Conservation (phyloP, 2,329 filamentous ascomycete species). For the Drechslerella coelobrocha region DNA sequence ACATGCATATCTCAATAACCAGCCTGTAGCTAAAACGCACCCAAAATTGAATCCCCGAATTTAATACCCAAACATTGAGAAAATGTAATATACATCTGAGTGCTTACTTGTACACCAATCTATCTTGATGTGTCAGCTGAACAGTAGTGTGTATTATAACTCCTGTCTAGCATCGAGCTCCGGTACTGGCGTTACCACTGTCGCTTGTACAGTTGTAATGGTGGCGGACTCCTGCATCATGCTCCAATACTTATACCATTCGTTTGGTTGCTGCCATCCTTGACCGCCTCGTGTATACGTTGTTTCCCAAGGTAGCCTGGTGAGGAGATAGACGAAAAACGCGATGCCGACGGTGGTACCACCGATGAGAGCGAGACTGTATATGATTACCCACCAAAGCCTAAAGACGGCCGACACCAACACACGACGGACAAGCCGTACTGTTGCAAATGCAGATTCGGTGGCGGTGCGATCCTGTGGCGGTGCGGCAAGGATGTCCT, state of each 20-base stretch:
- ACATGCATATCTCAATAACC: too few species aligned
- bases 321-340: constrained; percentile 18
- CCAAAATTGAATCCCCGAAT: too few species aligned
- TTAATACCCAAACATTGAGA: too few species aligned
- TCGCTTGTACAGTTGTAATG: constrained; percentile 18
- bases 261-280: constrained; percentile 26
- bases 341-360: constrained; percentile 25
- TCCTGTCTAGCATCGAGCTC: constrained; percentile 38
- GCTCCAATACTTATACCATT: constrained; percentile 42
- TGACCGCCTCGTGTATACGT: constrained; percentile 24
- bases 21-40: too few species aligned
- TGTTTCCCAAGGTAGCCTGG: constrained; percentile 30
- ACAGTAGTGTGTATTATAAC: constrained; percentile 4
- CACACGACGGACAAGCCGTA: constrained; percentile 18
- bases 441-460: constrained; percentile 30
- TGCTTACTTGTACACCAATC: too few species aligned
- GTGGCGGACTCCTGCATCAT: constrained; percentile 33
- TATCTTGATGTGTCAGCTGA: neutral
- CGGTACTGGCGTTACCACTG: constrained; percentile 24
- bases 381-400: constrained; percentile 32
- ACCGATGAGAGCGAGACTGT: constrained; percentile 26
- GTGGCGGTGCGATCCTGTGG: constrained; percentile 44
- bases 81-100: too few species aligned
- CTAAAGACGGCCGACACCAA: constrained; percentile 23
- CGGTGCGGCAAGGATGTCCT: constrained; percentile 33